These are phyloP conservation scores for Aphanomyces invadans DNA, from an alignment of 352 stramenopile genomes.

Conservation along the genomic window DNA sequence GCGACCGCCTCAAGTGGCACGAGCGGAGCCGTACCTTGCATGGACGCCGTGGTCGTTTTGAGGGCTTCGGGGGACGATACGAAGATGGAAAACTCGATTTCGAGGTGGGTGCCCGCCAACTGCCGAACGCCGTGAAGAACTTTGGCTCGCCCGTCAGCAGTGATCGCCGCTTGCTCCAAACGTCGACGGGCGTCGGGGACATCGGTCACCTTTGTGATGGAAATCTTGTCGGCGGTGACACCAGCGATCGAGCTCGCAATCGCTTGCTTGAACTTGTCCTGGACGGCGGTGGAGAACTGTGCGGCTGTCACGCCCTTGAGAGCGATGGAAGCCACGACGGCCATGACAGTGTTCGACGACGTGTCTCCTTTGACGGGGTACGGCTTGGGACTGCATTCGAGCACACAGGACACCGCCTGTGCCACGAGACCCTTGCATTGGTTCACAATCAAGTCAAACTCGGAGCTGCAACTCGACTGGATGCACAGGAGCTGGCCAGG, in stretches of 20 bases:
- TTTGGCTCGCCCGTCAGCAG: background rate
- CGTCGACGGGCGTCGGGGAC: background rate
- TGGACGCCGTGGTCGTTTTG: background rate
- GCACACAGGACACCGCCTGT: background rate
- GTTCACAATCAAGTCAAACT: background rate
- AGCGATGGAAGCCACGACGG: background rate
- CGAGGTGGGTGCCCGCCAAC: background rate
- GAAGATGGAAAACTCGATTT: background rate
- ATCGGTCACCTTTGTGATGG: background rate
- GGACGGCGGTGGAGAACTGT: background rate
- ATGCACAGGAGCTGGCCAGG: background rate
- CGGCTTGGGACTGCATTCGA: background rate
- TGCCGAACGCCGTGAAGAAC: background rate
- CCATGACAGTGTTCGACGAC: background rate
- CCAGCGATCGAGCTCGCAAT: background rate
- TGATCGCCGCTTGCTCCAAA: background rate
- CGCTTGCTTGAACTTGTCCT: background rate
- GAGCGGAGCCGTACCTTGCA: background rate
- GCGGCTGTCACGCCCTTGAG: constrained; percentile 1
- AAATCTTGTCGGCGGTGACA: background rate
- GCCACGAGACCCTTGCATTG: background rate
- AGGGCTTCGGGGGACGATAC: background rate
- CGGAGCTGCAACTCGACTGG: background rate
- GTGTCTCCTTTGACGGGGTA: background rate
- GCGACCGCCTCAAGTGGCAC: too few relatives aligned